Conservation (phyloP, 345 rosid species). For the Eucalyptus sp. region DNA sequence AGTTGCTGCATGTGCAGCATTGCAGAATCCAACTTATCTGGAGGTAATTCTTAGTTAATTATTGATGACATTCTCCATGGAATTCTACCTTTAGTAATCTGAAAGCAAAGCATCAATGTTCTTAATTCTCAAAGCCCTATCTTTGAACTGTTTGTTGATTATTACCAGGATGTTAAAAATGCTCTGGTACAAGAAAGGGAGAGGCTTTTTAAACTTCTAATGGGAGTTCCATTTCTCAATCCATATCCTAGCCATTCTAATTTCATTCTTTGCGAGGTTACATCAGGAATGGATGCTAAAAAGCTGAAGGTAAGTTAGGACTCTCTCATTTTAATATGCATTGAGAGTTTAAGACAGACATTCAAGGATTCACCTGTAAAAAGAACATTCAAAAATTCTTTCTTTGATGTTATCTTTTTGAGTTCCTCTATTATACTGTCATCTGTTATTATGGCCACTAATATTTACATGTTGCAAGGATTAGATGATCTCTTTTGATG, state of each 20-base stretch:
- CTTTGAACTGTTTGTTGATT: background rate
- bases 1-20: slow-evolving; percentile 86
- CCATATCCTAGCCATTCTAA: slow-evolving; percentile 82
- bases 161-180: slow-evolving; percentile 56
- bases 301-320: slow-evolving; percentile 49
- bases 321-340: background rate
- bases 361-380: background rate
- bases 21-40: slow-evolving; percentile 57
- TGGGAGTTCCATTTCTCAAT: slow-evolving; percentile 65
- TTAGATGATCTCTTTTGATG: background rate
- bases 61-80: background rate
- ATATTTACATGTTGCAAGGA: background rate
- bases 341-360: background rate
- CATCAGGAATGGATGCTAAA: slow-evolving; percentile 75
- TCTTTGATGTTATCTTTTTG: background rate
- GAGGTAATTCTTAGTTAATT: slow-evolving; percentile 26
- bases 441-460: background rate
- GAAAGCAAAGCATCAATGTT: background rate
- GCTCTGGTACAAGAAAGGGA: slow-evolving; percentile 61
- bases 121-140: background rate
- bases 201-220: slow-evolving; percentile 62
- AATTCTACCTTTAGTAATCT: background rate
- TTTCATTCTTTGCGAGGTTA: slow-evolving; percentile 83
- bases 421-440: background rate
- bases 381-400: background rate